These are phyloP conservation scores for Takakia lepidozioides DNA, from an alignment of 225 moss, liverwort and hornwort genomes.

Conservation along the genomic window DNA sequence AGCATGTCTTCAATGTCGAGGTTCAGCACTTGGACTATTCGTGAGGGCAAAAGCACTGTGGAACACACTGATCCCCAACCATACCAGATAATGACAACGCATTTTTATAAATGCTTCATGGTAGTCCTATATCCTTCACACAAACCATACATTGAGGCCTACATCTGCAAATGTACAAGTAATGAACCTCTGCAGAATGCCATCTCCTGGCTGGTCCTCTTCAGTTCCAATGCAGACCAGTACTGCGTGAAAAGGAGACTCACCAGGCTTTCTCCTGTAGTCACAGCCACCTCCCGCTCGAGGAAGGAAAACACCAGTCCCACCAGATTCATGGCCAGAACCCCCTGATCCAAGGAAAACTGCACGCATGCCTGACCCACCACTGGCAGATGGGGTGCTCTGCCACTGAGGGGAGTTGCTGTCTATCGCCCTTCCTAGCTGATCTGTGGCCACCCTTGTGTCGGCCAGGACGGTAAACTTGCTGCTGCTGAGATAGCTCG, in stretches of 20 bases:
- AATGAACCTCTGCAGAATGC: too few relatives aligned
- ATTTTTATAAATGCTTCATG: too few relatives aligned
- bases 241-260: too few relatives aligned
- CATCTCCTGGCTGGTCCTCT: too few relatives aligned
- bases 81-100: too few relatives aligned
- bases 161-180: too few relatives aligned
- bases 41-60: slow-evolving; percentile 32
- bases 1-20: slow-evolving; percentile 39
- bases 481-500: slow-evolving; percentile 21
- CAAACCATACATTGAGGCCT: too few relatives aligned
- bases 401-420: slow-evolving; percentile 34
- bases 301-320: slow-evolving; percentile 90
- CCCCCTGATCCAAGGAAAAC: slow-evolving; percentile 65
- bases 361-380: slow-evolving; percentile 81
- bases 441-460: slow-evolving; percentile 22
- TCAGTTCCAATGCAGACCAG: neutral
- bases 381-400: slow-evolving; percentile 27
- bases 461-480: slow-evolving; percentile 8
- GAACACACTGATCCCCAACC: slow-evolving; percentile 46
- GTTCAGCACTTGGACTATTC: slow-evolving; percentile 41
- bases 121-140: too few relatives aligned
- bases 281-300: slow-evolving; percentile 24
- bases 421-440: slow-evolving; percentile 24
- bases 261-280: slow-evolving; percentile 52
- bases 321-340: slow-evolving; percentile 67